These are phyloP conservation scores for Verticillium isaacii DNA, from an alignment of 2,329 filamentous ascomycete genomes.

Conservation along the genomic window DNA sequence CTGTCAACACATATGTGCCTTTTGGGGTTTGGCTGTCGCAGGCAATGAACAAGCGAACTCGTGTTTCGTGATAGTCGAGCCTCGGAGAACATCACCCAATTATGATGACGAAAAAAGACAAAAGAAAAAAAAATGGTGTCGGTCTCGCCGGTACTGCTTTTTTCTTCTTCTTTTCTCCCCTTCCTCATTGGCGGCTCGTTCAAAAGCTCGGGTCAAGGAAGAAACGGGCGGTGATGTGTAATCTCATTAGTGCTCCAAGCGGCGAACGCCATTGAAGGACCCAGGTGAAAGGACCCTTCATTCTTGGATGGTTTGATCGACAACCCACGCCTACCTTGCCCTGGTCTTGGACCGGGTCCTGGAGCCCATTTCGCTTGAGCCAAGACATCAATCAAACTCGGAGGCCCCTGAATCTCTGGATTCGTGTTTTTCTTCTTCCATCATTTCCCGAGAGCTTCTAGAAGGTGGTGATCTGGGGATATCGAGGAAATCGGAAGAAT, in stretches of 20 bases:
- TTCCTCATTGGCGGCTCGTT: background rate
- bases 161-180: too few relatives aligned
- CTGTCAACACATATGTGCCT: too few relatives aligned
- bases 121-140: background rate
- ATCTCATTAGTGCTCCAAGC: background rate
- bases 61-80: too few relatives aligned
- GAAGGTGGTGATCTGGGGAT: background rate
- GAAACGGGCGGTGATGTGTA: background rate
- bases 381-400: background rate
- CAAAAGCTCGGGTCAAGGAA: background rate
- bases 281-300: background rate
- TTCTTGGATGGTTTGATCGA: background rate
- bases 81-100: too few relatives aligned
- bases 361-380: background rate
- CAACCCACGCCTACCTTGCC: background rate
- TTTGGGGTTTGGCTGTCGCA: too few relatives aligned
- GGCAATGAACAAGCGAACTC: too few relatives aligned
- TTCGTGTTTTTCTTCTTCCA: background rate
- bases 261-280: background rate
- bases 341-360: background rate
- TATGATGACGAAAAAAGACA: background rate
- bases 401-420: background rate
- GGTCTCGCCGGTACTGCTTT: background rate
- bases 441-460: background rate
- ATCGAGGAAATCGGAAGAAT: background rate